phyloP scores from a whole-genome alignment of 352 stramenopile species.

The Blastocystis sp. region DNA sequence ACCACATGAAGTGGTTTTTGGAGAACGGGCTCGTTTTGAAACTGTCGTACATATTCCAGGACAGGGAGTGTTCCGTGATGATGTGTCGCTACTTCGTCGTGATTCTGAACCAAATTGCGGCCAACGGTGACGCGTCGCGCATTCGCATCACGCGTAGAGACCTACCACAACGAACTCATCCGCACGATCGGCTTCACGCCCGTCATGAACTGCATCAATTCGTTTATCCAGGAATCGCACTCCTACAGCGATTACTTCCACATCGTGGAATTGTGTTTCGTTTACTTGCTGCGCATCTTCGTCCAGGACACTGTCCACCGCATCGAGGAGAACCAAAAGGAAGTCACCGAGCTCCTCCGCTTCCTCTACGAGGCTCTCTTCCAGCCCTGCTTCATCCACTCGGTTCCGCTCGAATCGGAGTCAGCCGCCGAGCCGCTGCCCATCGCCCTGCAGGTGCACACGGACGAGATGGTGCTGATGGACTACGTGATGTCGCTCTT shows the following conservation, averaged over 20 bases:
- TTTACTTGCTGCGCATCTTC: slow-evolving; percentile 54
- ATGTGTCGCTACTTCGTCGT: slow-evolving; percentile 68
- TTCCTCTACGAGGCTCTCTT: slow-evolving; percentile 65
- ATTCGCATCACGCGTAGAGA: slow-evolving; percentile 2
- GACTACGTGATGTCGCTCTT: slow-evolving; percentile 70
- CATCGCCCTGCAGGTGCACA: slow-evolving; percentile 21
- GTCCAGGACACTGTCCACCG: not conserved
- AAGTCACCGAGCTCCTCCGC: slow-evolving; percentile 7
- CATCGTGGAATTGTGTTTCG: slow-evolving; percentile 60
- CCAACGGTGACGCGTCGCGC: not conserved
- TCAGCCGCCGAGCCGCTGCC: not conserved
- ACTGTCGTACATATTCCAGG: slow-evolving; percentile 22
- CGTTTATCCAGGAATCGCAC: not conserved
- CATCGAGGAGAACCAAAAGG: not conserved
- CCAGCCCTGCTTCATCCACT: slow-evolving; percentile 4
- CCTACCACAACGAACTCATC: slow-evolving; percentile 9
- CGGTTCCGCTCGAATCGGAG: not conserved
- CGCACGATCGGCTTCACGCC: not conserved
- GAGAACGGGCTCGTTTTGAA: slow-evolving; percentile 28
- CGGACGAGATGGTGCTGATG: slow-evolving; percentile 19
- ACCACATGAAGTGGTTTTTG: slow-evolving; percentile 52
- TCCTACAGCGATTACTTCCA: not conserved
- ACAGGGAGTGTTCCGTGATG: slow-evolving; percentile 5
- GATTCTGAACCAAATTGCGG: slow-evolving; percentile 57
- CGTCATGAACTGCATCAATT: slow-evolving; percentile 24